Conservation (phyloP, 768 basidiomycete genomes). For the Sporobolomyces roseus region DNA sequence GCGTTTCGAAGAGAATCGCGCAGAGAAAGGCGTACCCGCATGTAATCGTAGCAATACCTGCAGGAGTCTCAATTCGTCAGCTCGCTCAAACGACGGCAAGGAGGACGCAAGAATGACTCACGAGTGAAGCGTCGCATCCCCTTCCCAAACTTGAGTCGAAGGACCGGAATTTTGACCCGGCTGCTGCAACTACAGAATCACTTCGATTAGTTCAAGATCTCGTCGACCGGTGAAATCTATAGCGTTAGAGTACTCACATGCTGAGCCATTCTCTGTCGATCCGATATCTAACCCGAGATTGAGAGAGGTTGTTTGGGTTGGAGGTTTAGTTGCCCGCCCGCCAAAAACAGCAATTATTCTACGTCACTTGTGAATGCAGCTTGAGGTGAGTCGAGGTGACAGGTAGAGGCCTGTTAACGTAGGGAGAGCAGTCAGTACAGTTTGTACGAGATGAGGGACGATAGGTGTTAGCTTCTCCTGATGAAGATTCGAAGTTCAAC, state of each 20-base stretch:
- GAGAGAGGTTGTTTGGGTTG: too few species aligned
- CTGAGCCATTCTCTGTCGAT: slow-evolving; percentile 13
- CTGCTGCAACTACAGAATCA: neutral
- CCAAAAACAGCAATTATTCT: too few species aligned
- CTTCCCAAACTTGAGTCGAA: slow-evolving; percentile 28
- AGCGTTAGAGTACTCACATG: slow-evolving; percentile 9
- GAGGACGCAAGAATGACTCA: neutral
- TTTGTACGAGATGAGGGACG: too few species aligned
- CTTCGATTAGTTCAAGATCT: neutral
- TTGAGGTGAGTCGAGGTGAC: too few species aligned
- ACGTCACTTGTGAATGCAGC: too few species aligned
- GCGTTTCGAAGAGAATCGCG: too few species aligned
- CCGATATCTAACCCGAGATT: too few species aligned
- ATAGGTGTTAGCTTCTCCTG: too few species aligned
- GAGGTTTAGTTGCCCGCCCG: too few species aligned
- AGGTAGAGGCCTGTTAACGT: too few species aligned
- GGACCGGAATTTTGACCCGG: slow-evolving; percentile 1
- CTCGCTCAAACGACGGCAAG: neutral
- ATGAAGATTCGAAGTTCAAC: too few species aligned
- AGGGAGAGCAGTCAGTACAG: too few species aligned
- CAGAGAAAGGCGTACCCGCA: slow-evolving; percentile 18
- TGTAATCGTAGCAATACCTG: slow-evolving; percentile 43
- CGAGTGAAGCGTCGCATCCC: slow-evolving; percentile 39
- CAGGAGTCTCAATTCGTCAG: neutral
- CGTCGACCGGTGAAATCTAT: neutral